These are phyloP conservation scores for Teunomyces stri DNA, from an alignment of 805 yeast genomes.

Conservation along the genomic window DNA sequence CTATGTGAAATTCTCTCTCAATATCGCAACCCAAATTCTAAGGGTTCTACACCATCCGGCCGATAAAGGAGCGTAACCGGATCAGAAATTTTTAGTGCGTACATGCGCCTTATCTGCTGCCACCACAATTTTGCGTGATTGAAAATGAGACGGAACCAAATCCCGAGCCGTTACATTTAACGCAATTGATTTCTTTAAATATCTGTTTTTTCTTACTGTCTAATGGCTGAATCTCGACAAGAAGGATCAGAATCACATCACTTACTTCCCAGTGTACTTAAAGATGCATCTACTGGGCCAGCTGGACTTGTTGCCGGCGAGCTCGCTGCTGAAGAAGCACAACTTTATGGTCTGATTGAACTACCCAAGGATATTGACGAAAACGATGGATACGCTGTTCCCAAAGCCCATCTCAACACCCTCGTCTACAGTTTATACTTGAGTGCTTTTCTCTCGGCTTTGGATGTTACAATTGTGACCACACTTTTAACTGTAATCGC, in stretches of 20 bases:
- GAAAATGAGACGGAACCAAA: no score
- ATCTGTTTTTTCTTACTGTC: neutral
- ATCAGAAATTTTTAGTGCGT: neutral
- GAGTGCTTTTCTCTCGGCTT: slow-evolving; percentile 56
- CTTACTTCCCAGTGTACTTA: slow-evolving; percentile 16
- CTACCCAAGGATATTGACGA: slow-evolving; percentile 13
- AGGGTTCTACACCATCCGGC: no score
- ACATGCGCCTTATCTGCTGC: neutral
- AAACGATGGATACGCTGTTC: slow-evolving; percentile 27
- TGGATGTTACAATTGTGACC: slow-evolving; percentile 66
- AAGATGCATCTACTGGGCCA: slow-evolving; percentile 29
- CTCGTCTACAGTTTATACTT: slow-evolving; percentile 32
- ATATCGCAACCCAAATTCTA: no score
- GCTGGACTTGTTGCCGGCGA: slow-evolving; percentile 38
- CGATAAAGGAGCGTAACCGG: no score
- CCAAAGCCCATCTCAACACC: slow-evolving; percentile 26
- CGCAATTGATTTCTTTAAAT: neutral
- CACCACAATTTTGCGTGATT: neutral
- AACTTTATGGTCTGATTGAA: slow-evolving; percentile 9
- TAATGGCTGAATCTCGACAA: neutral
- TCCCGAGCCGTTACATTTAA: neutral
- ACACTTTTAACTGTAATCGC: slow-evolving; percentile 65
- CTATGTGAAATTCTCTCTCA: no score
- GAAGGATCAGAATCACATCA: neutral
- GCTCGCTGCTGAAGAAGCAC: slow-evolving; percentile 32